Base-by-base conservation (phyloP, 169 alveolate species). In the Pseudocohnilembus persalinus region DNA sequence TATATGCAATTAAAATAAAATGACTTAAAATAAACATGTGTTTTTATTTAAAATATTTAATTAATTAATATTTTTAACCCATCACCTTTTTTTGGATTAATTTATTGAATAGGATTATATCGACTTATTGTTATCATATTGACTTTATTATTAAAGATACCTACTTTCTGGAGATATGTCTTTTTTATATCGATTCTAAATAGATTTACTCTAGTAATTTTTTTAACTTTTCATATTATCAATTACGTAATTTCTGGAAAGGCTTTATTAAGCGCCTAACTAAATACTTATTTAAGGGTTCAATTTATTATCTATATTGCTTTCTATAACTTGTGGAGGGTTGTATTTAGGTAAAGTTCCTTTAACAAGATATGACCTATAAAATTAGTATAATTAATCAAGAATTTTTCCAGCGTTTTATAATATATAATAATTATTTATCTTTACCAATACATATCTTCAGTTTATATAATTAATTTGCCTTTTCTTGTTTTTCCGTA, bases 401-500 rank as follows among this genome's bases (percentile, higher is more conserved):
- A 29, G 1, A 29, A 20, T 30, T 29, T 75, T 26, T n/a, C n/a
- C n/a, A n/a, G n/a, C n/a, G n/a, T 75, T 6, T n/a, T 31, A 29
- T n/a, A 29, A 4, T 75, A 11, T 6, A n/a, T 75, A 75, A 6
- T 4, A 15, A 25, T n/a, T 73, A 73, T n/a, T 73, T 27, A 73
- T n/a, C 25, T 6, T 28, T 87, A 85, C 98, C 99, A 97, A 84
- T 91, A 91, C 93, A 96, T 96, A 81, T 97, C 98, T 87, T 95
- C 98, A 25, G 99, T 97, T 89, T 97, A 95, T 74, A 97, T 97
- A 35, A 97, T 92, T 35, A 97, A 92, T 84, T 93, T 95, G 26
- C 98, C 99, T 77, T 92, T 90, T 82, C 95, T 96, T 0, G 97
- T 96, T 88, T 96, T 96, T 73, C 99, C 99, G 87, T 96, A 97